Evolutionary conservation across 176 grass and related monocot species (phyloP).

Genomic region (Musa schizocarpa): DNA sequence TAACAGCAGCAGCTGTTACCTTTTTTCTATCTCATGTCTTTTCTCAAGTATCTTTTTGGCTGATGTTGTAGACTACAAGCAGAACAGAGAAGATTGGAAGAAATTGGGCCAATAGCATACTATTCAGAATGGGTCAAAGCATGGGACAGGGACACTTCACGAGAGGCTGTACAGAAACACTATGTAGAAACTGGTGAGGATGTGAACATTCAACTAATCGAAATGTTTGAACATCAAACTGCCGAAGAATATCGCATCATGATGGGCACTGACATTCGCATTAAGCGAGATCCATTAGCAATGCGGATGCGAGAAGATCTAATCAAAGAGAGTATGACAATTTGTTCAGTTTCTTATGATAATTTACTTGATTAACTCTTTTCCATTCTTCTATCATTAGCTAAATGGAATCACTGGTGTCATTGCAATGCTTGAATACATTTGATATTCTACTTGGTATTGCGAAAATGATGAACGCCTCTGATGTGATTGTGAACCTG

Average conservation of each 20-base stretch:
- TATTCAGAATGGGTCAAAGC: slow-evolving; percentile 96
- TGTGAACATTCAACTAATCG: slow-evolving; percentile 68
- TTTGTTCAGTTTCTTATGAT: slow-evolving; percentile 17
- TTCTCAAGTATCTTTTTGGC: neutral
- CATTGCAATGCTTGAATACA: too few species aligned
- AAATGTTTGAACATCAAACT: slow-evolving; percentile 86
- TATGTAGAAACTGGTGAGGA: slow-evolving; percentile 87
- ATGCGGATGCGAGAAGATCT: slow-evolving; percentile 83
- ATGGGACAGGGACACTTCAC: slow-evolving; percentile 71
- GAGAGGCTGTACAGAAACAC: slow-evolving; percentile 57
- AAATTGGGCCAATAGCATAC: slow-evolving; percentile 85
- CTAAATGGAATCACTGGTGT: neutral
- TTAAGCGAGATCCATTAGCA: slow-evolving; percentile 70
- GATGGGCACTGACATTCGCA: slow-evolving; percentile 76
- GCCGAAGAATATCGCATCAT: slow-evolving; percentile 78
- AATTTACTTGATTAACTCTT: neutral
- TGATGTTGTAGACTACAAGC: slow-evolving; percentile 66
- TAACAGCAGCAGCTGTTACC: neutral
- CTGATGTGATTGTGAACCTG: too few species aligned
- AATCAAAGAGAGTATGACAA: slow-evolving; percentile 78
- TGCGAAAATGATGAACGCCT: too few species aligned
- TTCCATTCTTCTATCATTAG: neutral
- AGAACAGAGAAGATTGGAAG: slow-evolving; percentile 58
- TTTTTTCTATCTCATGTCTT: neutral
- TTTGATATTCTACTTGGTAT: too few species aligned